Evolutionary conservation across 2,329 filamentous ascomycete genomes (phyloP).

Genomic region (Sclerotinia sclerotiorum): DNA sequence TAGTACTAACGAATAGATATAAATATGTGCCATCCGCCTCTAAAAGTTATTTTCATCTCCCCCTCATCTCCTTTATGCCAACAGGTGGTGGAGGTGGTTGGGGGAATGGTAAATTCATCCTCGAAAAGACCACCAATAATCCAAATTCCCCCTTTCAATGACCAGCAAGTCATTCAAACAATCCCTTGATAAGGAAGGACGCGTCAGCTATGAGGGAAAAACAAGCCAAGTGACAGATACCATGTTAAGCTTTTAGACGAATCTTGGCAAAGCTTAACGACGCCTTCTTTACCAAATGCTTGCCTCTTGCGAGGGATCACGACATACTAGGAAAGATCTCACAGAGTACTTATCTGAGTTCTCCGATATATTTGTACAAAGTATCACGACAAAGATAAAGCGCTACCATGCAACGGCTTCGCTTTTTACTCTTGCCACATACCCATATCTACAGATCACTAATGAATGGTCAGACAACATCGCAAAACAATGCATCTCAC

Average conservation of each 20-base stretch:
- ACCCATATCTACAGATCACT: conserved; percentile 1
- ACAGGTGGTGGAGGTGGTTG: neutral
- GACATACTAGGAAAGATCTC: neutral
- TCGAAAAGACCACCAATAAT: conserved; percentile 1
- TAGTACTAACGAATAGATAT: too few relatives aligned
- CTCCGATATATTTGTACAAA: neutral
- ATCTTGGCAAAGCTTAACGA: conserved; percentile 9
- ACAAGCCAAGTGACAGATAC: neutral
- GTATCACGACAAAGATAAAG: neutral
- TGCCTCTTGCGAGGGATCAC: neutral
- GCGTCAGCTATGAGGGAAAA: conserved; percentile 8
- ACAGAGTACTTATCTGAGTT: neutral
- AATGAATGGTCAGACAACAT: conserved; percentile 3
- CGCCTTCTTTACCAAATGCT: neutral
- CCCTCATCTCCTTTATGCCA: neutral
- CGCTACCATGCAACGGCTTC: neutral
- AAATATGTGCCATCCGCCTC: neutral
- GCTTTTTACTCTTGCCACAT: neutral
- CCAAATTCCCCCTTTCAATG: neutral
- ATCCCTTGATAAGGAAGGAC: conserved; percentile 8
- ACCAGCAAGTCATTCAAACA: neutral
- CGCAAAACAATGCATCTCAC: neutral
- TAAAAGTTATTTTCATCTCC: neutral
- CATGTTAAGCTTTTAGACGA: conserved; percentile 9
- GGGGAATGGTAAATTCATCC: neutral